Base-by-base conservation (phyloP, 306 rosid species). In the Benincasa hispida region DNA sequence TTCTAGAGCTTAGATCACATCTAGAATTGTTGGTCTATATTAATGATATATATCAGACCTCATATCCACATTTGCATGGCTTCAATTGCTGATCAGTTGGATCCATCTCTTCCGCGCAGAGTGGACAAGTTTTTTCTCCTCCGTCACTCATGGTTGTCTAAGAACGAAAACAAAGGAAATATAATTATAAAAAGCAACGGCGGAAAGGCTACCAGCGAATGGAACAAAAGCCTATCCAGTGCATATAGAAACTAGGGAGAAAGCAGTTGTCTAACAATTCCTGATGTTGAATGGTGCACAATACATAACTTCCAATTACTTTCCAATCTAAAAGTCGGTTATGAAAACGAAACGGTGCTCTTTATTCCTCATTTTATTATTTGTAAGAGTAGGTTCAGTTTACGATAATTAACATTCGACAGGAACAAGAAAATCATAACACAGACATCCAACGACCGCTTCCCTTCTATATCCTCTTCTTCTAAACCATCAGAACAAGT, bases 91-190 rank as follows among this genome's bases (percentile, higher is more conserved):
- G 98, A 87, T 95, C 99, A 18, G 99, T 95, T 86, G 90, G 88
- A 89, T 92, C 99, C 99, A 95, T 95, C 83, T 95, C 99, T 83
- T 95, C 98, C 0, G 98, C 97, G 34, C 99, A 95, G 76, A 95
- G 99, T 79, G 98, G 99, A 60, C 99, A 95, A 75, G 97, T 88
- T 87, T 86, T 95, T 80, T 95, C 99, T 80, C 93, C 97, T 85
- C 85, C 91, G 25, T 92, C 99, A 77, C 97, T 90, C 99, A 95
- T 95, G 93, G 82, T 95, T 87, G 82, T 85, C 87, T 80, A 81
- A 27, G 66, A 56, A 74, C 4, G 76, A 63, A 76, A 74, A 79
- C 13, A 56, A 48, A 15, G 32, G 32, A 48, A 54, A 68, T 42
- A 47, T 19, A 73, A 66, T 47, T 41, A 80, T 48, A 21, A 78